phyloP scores from a whole-genome alignment of 768 basidiomycete species.

The Pholiota microspora region DNA sequence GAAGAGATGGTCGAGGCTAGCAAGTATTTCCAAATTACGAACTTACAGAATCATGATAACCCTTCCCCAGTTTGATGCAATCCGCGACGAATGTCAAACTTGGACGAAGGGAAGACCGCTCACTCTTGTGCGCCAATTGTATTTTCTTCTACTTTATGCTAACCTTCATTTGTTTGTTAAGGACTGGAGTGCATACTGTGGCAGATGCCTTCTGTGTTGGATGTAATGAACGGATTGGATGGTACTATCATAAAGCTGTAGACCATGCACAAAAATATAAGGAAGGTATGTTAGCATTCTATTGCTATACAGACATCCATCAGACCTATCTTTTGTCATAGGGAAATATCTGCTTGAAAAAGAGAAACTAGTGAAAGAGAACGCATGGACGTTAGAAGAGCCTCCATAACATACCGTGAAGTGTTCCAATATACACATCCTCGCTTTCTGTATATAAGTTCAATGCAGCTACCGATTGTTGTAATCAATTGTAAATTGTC shows the following conservation, averaged over 20 bases:
- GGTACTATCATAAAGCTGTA: slow-evolving; percentile 81
- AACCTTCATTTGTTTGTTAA: slow-evolving; percentile 23
- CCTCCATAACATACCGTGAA: not conserved
- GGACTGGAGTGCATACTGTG: slow-evolving; percentile 80
- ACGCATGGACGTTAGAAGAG: slow-evolving; percentile 68
- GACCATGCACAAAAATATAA: slow-evolving; percentile 82
- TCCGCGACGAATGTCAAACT: slow-evolving; percentile 74
- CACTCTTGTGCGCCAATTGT: slow-evolving; percentile 51
- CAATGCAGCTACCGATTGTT: no score
- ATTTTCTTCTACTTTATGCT: not conserved
- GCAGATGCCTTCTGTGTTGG: slow-evolving; percentile 79
- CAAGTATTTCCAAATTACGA: slow-evolving; percentile 34
- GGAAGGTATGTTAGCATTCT: slow-evolving; percentile 55
- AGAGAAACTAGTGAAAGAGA: slow-evolving; percentile 80
- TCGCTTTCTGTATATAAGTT: no score
- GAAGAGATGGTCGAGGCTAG: slow-evolving; percentile 82
- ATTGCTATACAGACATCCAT: not conserved
- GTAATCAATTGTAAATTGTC: no score
- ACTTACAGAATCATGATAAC: not conserved
- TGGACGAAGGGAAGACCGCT: slow-evolving; percentile 72
- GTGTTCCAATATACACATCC: no score
- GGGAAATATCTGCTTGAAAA: slow-evolving; percentile 82
- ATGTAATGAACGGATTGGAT: slow-evolving; percentile 76
- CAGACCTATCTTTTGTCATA: slow-evolving; percentile 22
- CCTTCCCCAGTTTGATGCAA: slow-evolving; percentile 59